Evolutionary conservation across 2,329 filamentous ascomycete species (phyloP).

Genomic region (Teratosphaeria destructans): DNA sequence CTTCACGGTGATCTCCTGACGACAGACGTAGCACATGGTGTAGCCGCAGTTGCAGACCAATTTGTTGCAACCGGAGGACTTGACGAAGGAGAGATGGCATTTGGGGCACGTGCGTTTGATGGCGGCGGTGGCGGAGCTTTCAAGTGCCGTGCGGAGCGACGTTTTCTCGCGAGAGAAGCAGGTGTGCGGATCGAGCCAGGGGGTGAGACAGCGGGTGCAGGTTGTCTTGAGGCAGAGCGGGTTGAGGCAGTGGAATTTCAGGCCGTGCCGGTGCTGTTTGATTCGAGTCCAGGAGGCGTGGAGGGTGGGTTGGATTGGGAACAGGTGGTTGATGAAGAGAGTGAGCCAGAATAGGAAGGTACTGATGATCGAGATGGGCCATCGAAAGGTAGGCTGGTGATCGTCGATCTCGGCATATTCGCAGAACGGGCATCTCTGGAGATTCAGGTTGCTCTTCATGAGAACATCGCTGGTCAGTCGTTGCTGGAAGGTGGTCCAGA

Average conservation of each 20-base stretch:
- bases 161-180: constrained; percentile 78
- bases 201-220: constrained; percentile 71
- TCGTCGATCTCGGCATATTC: constrained; percentile 77
- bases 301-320: constrained; percentile 4
- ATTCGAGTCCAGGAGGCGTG: constrained; percentile 48
- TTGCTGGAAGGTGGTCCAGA: constrained; percentile 65
- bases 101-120: constrained; percentile 90
- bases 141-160: constrained; percentile 77
- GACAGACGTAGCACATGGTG: constrained; percentile 95
- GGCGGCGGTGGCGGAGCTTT: constrained; percentile 85
- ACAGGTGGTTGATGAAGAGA: constrained; percentile 7
- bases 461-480: constrained; percentile 69
- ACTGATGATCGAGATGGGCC: constrained; percentile 32
- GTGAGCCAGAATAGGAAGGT: constrained; percentile 37
- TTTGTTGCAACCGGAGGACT: constrained; percentile 91
- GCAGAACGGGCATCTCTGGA: constrained; percentile 84
- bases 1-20: constrained; percentile 42
- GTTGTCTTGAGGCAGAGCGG: constrained; percentile 58
- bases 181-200: constrained; percentile 79
- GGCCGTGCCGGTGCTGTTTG: constrained; percentile 58
- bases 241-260: constrained; percentile 67
- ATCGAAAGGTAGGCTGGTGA: constrained; percentile 13
- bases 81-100: constrained; percentile 87
- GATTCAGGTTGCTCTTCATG: constrained; percentile 58
- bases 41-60: constrained; percentile 92